Percentiles rank a stretch among this genome's conserved stretches.
Conservation (phyloP, 2,329 filamentous ascomycete species). For the Colletotrichum sp. region DNA sequence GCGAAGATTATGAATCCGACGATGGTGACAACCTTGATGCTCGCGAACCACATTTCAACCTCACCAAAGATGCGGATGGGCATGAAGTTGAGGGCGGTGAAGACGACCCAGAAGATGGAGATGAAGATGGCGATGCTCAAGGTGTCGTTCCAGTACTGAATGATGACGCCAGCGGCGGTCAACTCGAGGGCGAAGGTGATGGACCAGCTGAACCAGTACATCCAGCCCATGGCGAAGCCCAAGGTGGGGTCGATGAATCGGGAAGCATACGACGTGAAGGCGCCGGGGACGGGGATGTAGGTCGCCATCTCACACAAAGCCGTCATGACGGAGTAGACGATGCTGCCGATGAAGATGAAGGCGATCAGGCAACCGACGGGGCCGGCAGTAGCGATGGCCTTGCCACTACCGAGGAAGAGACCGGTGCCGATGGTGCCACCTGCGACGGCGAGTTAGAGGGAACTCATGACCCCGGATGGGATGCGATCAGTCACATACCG, state of each 20-base stretch:
- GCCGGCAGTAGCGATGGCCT: slow-evolving; percentile 65
- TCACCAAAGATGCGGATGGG: slow-evolving; percentile 78
- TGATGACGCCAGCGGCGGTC: slow-evolving; percentile 74
- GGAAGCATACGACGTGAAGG: slow-evolving; percentile 77
- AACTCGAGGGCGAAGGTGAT: slow-evolving; percentile 77
- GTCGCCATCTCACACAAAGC: slow-evolving; percentile 76
- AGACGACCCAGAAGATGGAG: slow-evolving; percentile 73
- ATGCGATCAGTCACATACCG: slow-evolving; percentile 29
- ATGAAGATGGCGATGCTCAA: slow-evolving; percentile 76
- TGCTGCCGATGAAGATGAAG: slow-evolving; percentile 71
- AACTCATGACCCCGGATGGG: background rate
- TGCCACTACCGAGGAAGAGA: slow-evolving; percentile 72
- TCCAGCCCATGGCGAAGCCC: slow-evolving; percentile 82
- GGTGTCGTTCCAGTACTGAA: slow-evolving; percentile 72
- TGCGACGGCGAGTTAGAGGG: background rate
- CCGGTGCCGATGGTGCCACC: slow-evolving; percentile 73
- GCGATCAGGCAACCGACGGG: slow-evolving; percentile 72
- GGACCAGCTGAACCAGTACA: slow-evolving; percentile 82
- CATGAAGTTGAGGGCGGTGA: slow-evolving; percentile 73
- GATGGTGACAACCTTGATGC: slow-evolving; percentile 78
- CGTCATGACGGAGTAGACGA: slow-evolving; percentile 79
- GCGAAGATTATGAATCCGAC: slow-evolving; percentile 78
- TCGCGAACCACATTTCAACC: slow-evolving; percentile 79
- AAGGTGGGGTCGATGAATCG: slow-evolving; percentile 77
- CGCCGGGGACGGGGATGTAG: slow-evolving; percentile 77